A percentile compares a stretch with the other conserved stretches of the same genome.
Conservation (phyloP, 2,329 filamentous ascomycete species). For the Aaosphaeria arxii region DNA sequence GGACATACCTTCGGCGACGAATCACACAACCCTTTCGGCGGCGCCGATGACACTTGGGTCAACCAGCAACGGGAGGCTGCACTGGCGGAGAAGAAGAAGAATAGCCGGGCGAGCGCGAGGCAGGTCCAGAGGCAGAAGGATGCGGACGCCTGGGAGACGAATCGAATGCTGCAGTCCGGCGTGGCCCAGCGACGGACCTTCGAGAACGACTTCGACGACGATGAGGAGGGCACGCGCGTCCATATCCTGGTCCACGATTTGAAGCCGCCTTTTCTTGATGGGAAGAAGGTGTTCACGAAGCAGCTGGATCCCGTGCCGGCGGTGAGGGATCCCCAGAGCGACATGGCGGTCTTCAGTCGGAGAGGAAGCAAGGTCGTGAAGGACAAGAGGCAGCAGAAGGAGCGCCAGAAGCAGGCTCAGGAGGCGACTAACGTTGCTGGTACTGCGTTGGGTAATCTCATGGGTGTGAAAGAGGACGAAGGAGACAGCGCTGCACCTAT, state of each 20-base stretch:
- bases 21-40: constrained; percentile 86
- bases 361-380: constrained; percentile 93
- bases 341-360: constrained; percentile 97
- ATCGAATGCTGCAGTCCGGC: constrained; percentile 94
- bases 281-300: constrained; percentile 93
- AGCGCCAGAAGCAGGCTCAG: constrained; percentile 90
- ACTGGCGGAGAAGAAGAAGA: constrained; percentile 76
- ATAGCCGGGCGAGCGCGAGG: constrained; percentile 67
- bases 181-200: constrained; percentile 87
- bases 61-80: constrained; percentile 73
- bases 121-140: constrained; percentile 87
- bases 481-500: constrained; percentile 80
- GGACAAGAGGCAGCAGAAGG: constrained; percentile 86
- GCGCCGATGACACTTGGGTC: constrained; percentile 68
- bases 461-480: constrained; percentile 92
- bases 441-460: constrained; percentile 87
- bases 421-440: constrained; percentile 91
- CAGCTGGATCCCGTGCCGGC: constrained; percentile 93
- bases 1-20: constrained; percentile 88
- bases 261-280: constrained; percentile 90
- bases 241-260: constrained; percentile 93
- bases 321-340: constrained; percentile 88
- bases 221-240: constrained; percentile 84
- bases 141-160: constrained; percentile 97
- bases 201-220: constrained; percentile 79